Conservation (phyloP, 345 rosid species). For the Sonneratia alba region DNA sequence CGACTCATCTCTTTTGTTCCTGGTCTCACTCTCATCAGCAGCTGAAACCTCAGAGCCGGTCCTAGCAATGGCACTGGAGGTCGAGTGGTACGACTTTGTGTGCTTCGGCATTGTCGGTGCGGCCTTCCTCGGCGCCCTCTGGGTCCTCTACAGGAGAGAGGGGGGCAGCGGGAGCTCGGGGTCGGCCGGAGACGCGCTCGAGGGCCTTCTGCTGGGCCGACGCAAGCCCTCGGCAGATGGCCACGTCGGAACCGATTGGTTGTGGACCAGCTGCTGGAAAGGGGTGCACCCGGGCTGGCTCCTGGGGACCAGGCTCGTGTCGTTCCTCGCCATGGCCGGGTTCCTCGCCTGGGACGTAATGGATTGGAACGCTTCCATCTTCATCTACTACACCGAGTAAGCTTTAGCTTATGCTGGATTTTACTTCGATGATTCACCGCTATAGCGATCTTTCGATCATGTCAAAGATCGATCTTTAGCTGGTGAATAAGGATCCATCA, state of each 20-base stretch:
- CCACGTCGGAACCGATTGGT: slow-evolving; percentile 37
- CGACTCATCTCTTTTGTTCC: neutral
- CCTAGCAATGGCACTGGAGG: slow-evolving; percentile 35
- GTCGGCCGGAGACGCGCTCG: slow-evolving; percentile 16
- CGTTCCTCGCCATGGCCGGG: slow-evolving; percentile 49
- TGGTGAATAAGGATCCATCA: no score
- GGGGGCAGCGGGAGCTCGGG: slow-evolving; percentile 10
- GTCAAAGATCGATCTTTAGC: no score
- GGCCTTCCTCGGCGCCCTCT: slow-evolving; percentile 38
- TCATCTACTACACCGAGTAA: slow-evolving; percentile 83
- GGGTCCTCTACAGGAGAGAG: slow-evolving; percentile 54
- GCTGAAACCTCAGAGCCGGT: neutral
- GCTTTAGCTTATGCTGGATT: neutral
- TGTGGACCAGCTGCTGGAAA: slow-evolving; percentile 84
- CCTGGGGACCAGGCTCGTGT: slow-evolving; percentile 50
- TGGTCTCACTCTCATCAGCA: neutral
- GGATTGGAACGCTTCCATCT: slow-evolving; percentile 42
- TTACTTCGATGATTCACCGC: neutral
- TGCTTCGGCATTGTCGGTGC: slow-evolving; percentile 66
- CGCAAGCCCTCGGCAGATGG: slow-evolving; percentile 17
- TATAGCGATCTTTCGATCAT: neutral
- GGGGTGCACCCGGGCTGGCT: slow-evolving; percentile 79
- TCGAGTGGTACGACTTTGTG: slow-evolving; percentile 68
- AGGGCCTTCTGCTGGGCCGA: slow-evolving; percentile 37
- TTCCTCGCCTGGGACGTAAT: slow-evolving; percentile 49